Evolutionary conservation across 345 rosid species (phyloP), one percentile per base, ranked within the genome.

Genomic region (Melaleuca quinquenervia): DNA sequence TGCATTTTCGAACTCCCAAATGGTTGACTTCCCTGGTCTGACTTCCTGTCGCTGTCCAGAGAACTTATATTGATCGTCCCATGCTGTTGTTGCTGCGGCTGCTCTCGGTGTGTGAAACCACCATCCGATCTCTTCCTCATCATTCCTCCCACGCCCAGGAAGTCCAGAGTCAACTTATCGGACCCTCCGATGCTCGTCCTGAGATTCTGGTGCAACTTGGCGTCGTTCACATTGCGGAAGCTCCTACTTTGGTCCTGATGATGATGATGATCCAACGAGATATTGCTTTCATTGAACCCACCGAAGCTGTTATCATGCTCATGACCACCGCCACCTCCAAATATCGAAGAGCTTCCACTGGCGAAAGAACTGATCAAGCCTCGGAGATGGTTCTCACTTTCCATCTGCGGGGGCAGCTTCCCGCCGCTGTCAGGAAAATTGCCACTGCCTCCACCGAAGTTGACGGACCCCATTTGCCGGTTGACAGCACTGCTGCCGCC

Each of bases 71-170:
- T 70, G 78, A 70, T 70, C 78, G 78, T 70, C 90, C 86, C 26
- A 88, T 76, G 58, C 52, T 87, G 62, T 83, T 85, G 21, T 89
- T 85, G 89, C n/a, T 83, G 70, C 49, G 55, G 85, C 70, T 48
- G 70, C 49, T 86, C 86, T 83, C 86, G 84, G 70, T 84, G 88
- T 32, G 86, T 50, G 74, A 84, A 80, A 52, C 58, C 90, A 49
- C 87, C 90, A 10, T 89, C 78, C 36, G 76, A 16, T 64, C 74
- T 89, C 82, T 87, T 92, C 87, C 94, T 91, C 80, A 90, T 89
- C 90, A 91, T 90, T 82, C 94, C 94, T 58, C 98, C 97, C 84
- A 95, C 98, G 8, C 98, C 98, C 22, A 95, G 94, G 88, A 95
- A 95, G 86, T 95, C 98, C 86, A 95, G 88, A 5, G 98, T 95